A percentile compares a stretch with the other conserved stretches of the same genome.
phyloP scores from a whole-genome alignment of 2,329 filamentous ascomycete genomes.

The Fusarium sarcochroum region DNA sequence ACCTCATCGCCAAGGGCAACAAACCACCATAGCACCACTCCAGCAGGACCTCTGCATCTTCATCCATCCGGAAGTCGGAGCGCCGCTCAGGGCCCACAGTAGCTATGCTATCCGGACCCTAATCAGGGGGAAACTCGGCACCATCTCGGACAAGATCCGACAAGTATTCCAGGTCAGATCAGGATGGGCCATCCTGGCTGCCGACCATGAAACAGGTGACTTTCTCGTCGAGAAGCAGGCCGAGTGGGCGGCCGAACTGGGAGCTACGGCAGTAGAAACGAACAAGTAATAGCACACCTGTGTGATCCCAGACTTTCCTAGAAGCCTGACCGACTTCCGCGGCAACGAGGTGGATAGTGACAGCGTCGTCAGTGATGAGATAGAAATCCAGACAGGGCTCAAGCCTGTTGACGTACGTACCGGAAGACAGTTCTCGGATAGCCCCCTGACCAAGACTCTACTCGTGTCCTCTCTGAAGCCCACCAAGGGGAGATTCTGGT shows the following conservation, averaged over 20 bases:
- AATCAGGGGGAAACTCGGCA: slow-evolving; percentile 24
- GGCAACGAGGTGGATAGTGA: slow-evolving; percentile 14
- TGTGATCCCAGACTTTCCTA: slow-evolving; percentile 11
- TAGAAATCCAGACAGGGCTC: slow-evolving; percentile 9
- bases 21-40: background rate
- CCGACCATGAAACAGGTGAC: no score
- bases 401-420: slow-evolving; percentile 10
- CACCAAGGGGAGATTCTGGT: slow-evolving; percentile 30
- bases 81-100: background rate
- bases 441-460: slow-evolving; percentile 26
- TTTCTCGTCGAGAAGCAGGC: no score
- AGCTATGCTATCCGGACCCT: background rate
- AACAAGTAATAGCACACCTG: slow-evolving; percentile 21
- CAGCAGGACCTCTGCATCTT: background rate
- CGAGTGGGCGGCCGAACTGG: no score
- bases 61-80: background rate
- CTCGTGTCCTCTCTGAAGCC: slow-evolving; percentile 31
- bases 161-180: no score
- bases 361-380: slow-evolving; percentile 1
- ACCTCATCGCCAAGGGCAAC: background rate
- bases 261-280: slow-evolving; percentile 30
- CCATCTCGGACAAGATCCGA: slow-evolving; percentile 19
- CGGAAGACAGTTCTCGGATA: slow-evolving; percentile 5
- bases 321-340: slow-evolving; percentile 10
- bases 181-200: no score